Evolutionary conservation across 2,329 filamentous ascomycete genomes (phyloP).

Genomic region (Penicillium hordei): DNA sequence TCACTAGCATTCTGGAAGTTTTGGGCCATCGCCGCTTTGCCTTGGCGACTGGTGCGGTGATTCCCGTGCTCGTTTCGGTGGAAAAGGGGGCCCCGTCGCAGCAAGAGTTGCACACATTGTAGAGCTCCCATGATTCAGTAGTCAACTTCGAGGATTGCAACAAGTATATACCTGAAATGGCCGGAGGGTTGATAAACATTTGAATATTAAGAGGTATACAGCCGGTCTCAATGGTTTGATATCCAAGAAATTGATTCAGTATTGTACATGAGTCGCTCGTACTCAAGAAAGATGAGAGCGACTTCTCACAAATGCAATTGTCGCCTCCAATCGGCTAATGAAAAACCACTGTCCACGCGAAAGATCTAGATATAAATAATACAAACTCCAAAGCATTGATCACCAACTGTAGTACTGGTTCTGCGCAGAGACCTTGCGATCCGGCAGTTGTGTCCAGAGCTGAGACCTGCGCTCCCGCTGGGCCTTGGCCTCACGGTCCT

Average conservation of each 20-base stretch:
- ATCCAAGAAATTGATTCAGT: conserved; percentile 18
- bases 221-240: conserved; percentile 4
- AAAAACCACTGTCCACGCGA: conserved; percentile 20
- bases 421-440: conserved; percentile 79
- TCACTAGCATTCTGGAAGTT: conserved; percentile 53
- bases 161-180: conserved; percentile 13
- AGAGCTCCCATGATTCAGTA: neutral
- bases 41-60: conserved; percentile 52
- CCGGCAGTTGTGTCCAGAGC: conserved; percentile 84
- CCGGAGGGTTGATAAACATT: conserved; percentile 24
- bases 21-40: conserved; percentile 49
- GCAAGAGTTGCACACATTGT: neutral
- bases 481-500: conserved; percentile 75
- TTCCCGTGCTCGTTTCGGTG: conserved; percentile 52
- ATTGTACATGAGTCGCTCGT: conserved; percentile 22
- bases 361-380: conserved; percentile 29
- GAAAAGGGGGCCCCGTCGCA: conserved; percentile 23
- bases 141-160: no score
- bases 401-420: conserved; percentile 93
- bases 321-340: conserved; percentile 17
- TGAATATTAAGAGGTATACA: conserved; percentile 17
- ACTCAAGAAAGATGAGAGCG: conserved; percentile 1
- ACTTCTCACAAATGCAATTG: conserved; percentile 17
- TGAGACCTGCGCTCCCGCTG: conserved; percentile 72
- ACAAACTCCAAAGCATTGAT: conserved; percentile 33